phyloP scores from a whole-genome alignment of 1,139 yeast genomes.

The Kodamaea plutei region DNA sequence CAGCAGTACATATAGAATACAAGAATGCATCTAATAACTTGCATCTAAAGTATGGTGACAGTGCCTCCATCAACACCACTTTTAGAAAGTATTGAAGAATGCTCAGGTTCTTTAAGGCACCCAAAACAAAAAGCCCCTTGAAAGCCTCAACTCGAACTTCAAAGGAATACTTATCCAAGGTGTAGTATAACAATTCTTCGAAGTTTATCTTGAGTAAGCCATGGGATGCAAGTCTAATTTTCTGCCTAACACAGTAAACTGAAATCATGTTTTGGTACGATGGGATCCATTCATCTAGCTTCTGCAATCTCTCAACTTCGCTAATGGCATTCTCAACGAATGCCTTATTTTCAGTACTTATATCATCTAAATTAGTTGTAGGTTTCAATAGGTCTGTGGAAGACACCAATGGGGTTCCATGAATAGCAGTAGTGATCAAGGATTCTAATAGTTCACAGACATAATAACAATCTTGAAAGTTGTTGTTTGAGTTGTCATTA shows the following conservation, averaged over 20 bases:
- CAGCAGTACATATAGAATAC: conserved; percentile 61
- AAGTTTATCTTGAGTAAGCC: conserved; percentile 54
- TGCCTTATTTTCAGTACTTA: conserved; percentile 12
- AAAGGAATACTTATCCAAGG: conserved; percentile 44
- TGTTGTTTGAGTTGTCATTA: conserved; percentile 82
- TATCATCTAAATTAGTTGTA: conserved; percentile 6
- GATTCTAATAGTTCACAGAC: conserved; percentile 56
- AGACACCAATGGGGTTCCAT: conserved; percentile 31
- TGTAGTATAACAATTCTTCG: conserved; percentile 47
- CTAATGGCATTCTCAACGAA: conserved; percentile 27
- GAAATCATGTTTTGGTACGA: conserved; percentile 62
- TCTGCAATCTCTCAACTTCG: conserved; percentile 67
- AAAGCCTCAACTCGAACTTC: conserved; percentile 68
- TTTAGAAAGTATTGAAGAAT: conserved; percentile 62
- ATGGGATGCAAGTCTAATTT: conserved; percentile 53
- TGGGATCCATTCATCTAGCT: conserved; percentile 86
- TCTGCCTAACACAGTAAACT: conserved; percentile 53
- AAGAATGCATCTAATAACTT: conserved; percentile 47
- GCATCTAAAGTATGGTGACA: conserved; percentile 47
- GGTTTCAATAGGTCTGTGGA: conserved; percentile 22
- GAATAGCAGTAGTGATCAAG: conserved; percentile 40
- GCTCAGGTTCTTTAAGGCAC: conserved; percentile 66
- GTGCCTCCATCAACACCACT: conserved; percentile 50
- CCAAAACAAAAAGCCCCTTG: conserved; percentile 63
- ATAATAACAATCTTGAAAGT: conserved; percentile 71